Conservation (phyloP, 2,329 filamentous ascomycete species). For the Colletotrichum euphorbiae region DNA sequence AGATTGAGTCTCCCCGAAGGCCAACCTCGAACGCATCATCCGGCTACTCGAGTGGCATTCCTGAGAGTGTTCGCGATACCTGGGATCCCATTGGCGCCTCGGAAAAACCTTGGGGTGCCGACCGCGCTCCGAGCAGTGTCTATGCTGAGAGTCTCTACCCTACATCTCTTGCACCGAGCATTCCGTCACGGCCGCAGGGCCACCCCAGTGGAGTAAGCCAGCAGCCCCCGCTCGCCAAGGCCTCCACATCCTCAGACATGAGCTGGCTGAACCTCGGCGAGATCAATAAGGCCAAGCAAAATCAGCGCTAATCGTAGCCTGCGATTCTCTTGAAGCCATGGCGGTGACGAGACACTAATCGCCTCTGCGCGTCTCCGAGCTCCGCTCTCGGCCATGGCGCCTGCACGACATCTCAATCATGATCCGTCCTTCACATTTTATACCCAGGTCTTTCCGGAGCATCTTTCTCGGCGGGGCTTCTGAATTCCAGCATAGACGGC, state of each 20-base stretch:
- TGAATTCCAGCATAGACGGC: slow-evolving; percentile 41
- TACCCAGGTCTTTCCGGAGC: slow-evolving; percentile 43
- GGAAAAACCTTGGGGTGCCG: slow-evolving; percentile 61
- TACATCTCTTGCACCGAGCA: slow-evolving; percentile 54
- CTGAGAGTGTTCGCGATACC: slow-evolving; percentile 69
- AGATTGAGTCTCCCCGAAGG: slow-evolving; percentile 62
- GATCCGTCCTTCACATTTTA: slow-evolving; percentile 41
- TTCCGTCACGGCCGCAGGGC: slow-evolving; percentile 46
- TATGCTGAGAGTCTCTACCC: slow-evolving; percentile 61
- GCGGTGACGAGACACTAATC: slow-evolving; percentile 33
- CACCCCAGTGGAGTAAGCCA: slow-evolving; percentile 54
- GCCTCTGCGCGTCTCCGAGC: slow-evolving; percentile 30
- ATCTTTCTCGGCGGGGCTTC: slow-evolving; percentile 38
- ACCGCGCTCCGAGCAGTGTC: slow-evolving; percentile 63
- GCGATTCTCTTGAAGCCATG: slow-evolving; percentile 30
- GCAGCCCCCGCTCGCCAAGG: slow-evolving; percentile 63
- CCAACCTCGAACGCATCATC: slow-evolving; percentile 64
- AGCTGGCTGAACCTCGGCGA: slow-evolving; percentile 82
- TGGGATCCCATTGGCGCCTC: slow-evolving; percentile 61
- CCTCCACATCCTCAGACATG: slow-evolving; percentile 73
- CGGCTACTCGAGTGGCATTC: slow-evolving; percentile 73
- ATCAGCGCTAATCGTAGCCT: slow-evolving; percentile 13
- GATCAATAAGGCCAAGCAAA: slow-evolving; percentile 40
- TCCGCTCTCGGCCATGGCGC: slow-evolving; percentile 38
- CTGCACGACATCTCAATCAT: slow-evolving; percentile 40